Conservation (phyloP, 2,329 filamentous ascomycete genomes). For the Colletotrichum paranaense region DNA sequence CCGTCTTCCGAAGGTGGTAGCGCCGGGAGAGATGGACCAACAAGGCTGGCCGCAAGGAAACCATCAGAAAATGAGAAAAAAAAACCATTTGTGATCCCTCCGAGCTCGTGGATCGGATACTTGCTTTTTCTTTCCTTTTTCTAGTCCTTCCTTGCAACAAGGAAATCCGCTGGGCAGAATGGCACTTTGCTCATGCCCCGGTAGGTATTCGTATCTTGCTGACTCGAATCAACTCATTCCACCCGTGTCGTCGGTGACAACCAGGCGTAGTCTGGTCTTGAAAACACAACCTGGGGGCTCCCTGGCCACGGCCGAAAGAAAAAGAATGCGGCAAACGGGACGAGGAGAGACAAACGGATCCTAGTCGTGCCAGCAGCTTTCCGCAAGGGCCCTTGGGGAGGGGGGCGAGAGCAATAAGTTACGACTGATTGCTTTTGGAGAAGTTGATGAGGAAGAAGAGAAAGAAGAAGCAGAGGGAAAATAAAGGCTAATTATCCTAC, state of each 20-base stretch:
- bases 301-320: not conserved
- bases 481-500: not conserved
- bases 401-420: too few species aligned
- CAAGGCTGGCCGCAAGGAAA: not conserved
- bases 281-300: too few species aligned
- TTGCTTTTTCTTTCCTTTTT: conserved; percentile 11
- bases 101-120: conserved; percentile 14
- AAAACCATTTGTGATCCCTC: not conserved
- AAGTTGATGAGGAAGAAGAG: too few species aligned
- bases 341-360: not conserved
- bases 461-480: not conserved
- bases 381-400: not conserved
- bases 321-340: not conserved
- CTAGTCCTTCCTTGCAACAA: not conserved
- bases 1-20: not conserved
- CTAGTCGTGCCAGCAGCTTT: too few species aligned
- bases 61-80: not conserved
- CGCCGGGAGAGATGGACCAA: not conserved
- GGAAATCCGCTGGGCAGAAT: conserved; percentile 14
- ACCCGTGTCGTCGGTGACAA: conserved; percentile 11
- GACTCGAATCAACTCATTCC: conserved; percentile 25
- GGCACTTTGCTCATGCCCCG: not conserved
- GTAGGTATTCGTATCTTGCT: not conserved
- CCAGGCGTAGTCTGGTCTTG: not conserved
- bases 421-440: conserved; percentile 23